These are phyloP conservation scores for Mycosarcoma maydis DNA, from an alignment of 1,284 basidiomycete genomes.

Conservation along the genomic window DNA sequence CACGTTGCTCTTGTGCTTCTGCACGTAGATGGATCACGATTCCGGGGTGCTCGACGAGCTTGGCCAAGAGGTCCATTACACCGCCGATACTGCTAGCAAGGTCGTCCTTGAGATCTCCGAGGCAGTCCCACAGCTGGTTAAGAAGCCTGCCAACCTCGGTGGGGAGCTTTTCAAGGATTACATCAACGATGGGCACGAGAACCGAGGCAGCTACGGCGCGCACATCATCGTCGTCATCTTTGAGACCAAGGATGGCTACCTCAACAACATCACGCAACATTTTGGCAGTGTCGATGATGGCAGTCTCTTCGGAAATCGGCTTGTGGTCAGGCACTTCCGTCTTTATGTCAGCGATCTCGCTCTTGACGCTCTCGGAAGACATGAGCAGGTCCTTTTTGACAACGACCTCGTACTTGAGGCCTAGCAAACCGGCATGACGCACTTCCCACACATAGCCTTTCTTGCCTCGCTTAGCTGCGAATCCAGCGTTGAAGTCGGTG, in stretches of 20 bases:
- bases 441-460: slow-evolving; percentile 90
- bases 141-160: slow-evolving; percentile 72
- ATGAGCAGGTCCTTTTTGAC: slow-evolving; percentile 83
- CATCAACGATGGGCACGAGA: slow-evolving; percentile 82
- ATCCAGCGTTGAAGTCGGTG: slow-evolving; percentile 36
- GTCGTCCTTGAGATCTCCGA: slow-evolving; percentile 94
- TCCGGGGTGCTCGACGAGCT: slow-evolving; percentile 68
- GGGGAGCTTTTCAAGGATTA: slow-evolving; percentile 81
- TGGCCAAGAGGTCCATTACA: slow-evolving; percentile 84
- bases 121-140: slow-evolving; percentile 87
- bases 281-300: slow-evolving; percentile 18
- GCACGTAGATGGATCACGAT: slow-evolving; percentile 77
- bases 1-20: slow-evolving; percentile 33
- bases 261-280: slow-evolving; percentile 57
- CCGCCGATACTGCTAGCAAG: slow-evolving; percentile 94
- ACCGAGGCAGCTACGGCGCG: slow-evolving; percentile 93
- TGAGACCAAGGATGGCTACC: slow-evolving; percentile 72
- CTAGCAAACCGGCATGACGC: slow-evolving; percentile 92
- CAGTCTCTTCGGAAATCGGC: neutral
- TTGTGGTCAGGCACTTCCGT: slow-evolving; percentile 30
- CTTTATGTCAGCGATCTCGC: slow-evolving; percentile 12
- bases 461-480: slow-evolving; percentile 68
- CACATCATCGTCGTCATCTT: slow-evolving; percentile 95
- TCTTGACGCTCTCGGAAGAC: slow-evolving; percentile 18
- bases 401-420: slow-evolving; percentile 97